Percentiles rank a stretch among this genome's conserved stretches.
Conservation (phyloP, 306 rosid genomes). For the Ormosia emarginata region DNA sequence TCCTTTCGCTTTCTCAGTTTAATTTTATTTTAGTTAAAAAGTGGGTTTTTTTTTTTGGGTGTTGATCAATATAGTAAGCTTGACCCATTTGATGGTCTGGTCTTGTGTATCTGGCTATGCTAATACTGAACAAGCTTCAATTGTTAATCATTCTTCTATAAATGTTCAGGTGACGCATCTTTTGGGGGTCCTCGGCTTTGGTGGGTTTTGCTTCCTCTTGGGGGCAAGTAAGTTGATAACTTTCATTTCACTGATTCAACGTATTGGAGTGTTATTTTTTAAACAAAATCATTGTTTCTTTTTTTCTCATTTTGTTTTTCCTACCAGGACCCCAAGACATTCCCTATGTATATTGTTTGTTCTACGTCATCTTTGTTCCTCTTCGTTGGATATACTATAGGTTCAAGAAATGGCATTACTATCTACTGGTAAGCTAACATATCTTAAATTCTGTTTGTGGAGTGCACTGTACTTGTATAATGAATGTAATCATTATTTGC, state of each 20-base stretch:
- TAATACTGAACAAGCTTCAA: neutral
- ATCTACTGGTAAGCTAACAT: slow-evolving; percentile 68
- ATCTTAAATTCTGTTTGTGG: neutral
- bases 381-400: slow-evolving; percentile 95
- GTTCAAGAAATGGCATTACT: slow-evolving; percentile 96
- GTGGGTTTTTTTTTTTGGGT: neutral
- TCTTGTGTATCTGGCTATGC: neutral
- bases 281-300: neutral
- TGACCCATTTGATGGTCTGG: neutral
- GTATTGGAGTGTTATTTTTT: neutral
- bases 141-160: neutral
- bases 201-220: slow-evolving; percentile 84
- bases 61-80: neutral
- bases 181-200: slow-evolving; percentile 74
- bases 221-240: slow-evolving; percentile 79
- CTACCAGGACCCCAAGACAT: slow-evolving; percentile 84
- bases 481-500: neutral
- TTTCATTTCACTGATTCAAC: slow-evolving; percentile 19
- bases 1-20: neutral
- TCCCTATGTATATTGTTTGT: slow-evolving; percentile 76
- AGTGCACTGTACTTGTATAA: neutral
- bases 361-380: slow-evolving; percentile 84
- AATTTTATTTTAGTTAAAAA: neutral
- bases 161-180: slow-evolving; percentile 69
- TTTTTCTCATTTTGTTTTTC: neutral